Evolutionary conservation across 164 flowering plant species (phyloP).

Genomic region (Tetracentron sinense): DNA sequence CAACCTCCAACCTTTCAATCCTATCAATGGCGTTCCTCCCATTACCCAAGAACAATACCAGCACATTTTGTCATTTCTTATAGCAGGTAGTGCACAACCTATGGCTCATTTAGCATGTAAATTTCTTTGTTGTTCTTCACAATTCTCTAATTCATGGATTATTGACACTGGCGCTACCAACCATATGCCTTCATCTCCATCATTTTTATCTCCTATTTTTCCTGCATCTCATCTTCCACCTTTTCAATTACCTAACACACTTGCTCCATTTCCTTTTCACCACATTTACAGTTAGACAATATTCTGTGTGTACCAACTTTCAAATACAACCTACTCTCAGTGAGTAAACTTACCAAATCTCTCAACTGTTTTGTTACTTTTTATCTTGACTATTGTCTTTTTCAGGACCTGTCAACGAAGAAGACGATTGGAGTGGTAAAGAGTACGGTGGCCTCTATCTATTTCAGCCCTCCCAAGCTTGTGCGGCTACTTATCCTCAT

Average conservation of each 20-base stretch:
- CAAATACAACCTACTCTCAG: neutral
- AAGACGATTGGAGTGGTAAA: neutral
- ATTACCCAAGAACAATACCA: neutral
- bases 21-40: neutral
- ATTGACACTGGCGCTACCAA: constrained; percentile 1
- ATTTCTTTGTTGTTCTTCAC: too few relatives aligned
- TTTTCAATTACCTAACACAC: constrained; percentile 11
- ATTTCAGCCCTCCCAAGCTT: neutral
- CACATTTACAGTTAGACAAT: neutral
- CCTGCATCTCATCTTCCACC: neutral
- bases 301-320: neutral
- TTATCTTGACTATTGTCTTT: neutral
- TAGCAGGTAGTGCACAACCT: neutral
- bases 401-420: constrained; percentile 8
- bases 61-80: neutral
- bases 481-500: neutral
- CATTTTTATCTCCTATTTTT: neutral
- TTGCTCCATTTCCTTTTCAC: neutral
- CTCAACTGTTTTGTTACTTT: neutral
- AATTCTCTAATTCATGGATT: neutral
- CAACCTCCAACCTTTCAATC: neutral
- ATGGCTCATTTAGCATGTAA: neutral
- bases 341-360: neutral
- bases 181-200: constrained; percentile 1
- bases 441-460: neutral